A percentile compares a stretch with the other conserved stretches of the same genome.
phyloP scores from a whole-genome alignment of 192 early-diverging fungal species.

The Spinellus fusiger region DNA sequence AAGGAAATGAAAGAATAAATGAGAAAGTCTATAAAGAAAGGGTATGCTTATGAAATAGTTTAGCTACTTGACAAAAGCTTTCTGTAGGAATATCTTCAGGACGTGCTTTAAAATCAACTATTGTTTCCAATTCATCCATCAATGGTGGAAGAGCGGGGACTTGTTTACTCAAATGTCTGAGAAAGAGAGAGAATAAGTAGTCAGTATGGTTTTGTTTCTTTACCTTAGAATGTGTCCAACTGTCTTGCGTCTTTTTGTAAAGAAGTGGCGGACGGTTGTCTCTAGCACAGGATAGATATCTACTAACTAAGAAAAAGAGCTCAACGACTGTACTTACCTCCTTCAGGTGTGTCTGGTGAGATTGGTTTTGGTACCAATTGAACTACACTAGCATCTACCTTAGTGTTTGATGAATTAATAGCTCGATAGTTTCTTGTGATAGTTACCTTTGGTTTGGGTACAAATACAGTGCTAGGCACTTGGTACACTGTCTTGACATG shows the following conservation, averaged over 20 bases:
- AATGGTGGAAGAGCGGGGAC: slow-evolving; percentile 16
- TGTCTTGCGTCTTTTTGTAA: slow-evolving; percentile 67
- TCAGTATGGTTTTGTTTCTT: not conserved
- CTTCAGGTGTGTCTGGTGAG: not conserved
- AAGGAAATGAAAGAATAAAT: too few relatives aligned
- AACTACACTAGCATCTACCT: slow-evolving; percentile 69
- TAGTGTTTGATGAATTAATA: not conserved
- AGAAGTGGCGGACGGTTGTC: slow-evolving; percentile 53
- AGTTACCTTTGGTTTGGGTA: slow-evolving; percentile 61
- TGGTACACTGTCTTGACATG: slow-evolving; percentile 55
- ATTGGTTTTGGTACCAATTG: slow-evolving; percentile 48
- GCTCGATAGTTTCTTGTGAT: not conserved
- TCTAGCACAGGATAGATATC: slow-evolving; percentile 53
- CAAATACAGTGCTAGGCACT: slow-evolving; percentile 58
- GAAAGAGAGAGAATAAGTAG: slow-evolving; percentile 3
- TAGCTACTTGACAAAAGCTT: slow-evolving; percentile 53
- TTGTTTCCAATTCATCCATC: slow-evolving; percentile 33
- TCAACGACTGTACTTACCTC: slow-evolving; percentile 21
- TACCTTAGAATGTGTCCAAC: slow-evolving; percentile 53
- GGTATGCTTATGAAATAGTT: slow-evolving; percentile 29
- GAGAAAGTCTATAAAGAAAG: slow-evolving; percentile 4
- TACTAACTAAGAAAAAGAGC: slow-evolving; percentile 4
- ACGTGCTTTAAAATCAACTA: slow-evolving; percentile 48
- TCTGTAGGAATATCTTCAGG: slow-evolving; percentile 60
- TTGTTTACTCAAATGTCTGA: slow-evolving; percentile 35